Evolutionary conservation across 2,329 filamentous ascomycete genomes (phyloP).

Genomic region (Aspergillus texensis): DNA sequence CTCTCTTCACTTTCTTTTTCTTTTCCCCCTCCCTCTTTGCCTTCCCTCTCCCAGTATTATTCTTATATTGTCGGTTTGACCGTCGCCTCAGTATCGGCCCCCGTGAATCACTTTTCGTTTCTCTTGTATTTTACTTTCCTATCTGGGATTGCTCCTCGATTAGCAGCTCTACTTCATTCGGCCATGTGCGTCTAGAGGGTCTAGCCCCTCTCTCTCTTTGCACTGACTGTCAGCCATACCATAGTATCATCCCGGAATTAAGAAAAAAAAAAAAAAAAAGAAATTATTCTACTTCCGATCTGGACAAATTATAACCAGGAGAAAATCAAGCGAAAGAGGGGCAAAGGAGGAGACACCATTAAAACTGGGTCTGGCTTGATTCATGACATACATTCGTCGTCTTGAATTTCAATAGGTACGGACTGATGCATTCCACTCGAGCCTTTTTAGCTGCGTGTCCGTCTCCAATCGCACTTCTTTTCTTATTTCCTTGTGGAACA

Average conservation of each 20-base stretch:
- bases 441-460: neutral
- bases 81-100: neutral
- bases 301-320: neutral
- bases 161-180: conserved; percentile 16
- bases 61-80: neutral
- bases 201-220: conserved; percentile 23
- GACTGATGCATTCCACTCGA: conserved; percentile 1
- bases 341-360: neutral
- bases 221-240: neutral
- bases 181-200: conserved; percentile 37
- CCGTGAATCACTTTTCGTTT: conserved; percentile 7
- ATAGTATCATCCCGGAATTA: neutral
- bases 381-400: neutral
- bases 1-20: conserved; percentile 8
- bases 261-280: neutral
- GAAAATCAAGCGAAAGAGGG: conserved; percentile 9
- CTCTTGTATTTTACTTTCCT: conserved; percentile 2
- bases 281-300: neutral
- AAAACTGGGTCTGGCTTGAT: neutral
- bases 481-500: neutral
- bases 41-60: conserved; percentile 13
- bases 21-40: conserved; percentile 2
- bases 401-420: conserved; percentile 1
- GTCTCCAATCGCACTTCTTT: neutral
- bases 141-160: neutral